Conservation (phyloP, 208 protist genomes). For the Wallacemonas sp. region DNA sequence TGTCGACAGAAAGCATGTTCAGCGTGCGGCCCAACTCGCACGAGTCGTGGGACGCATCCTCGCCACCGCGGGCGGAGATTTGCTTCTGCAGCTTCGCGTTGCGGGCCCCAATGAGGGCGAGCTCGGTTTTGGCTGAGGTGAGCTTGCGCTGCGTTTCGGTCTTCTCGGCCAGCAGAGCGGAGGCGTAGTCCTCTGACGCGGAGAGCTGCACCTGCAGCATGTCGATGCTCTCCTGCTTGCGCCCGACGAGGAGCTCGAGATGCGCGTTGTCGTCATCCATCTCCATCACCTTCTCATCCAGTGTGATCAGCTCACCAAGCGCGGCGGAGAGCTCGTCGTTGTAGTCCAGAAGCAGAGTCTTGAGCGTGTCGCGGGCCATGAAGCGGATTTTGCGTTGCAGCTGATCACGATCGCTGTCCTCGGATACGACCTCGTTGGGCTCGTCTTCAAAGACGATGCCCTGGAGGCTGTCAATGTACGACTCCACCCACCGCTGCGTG, state of each 20-base stretch:
- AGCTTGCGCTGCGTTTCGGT: conserved; percentile 41
- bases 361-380: conserved; percentile 27
- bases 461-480: conserved; percentile 8
- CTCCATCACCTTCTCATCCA: conserved; percentile 28
- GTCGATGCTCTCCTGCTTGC: conserved; percentile 38
- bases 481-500: neutral
- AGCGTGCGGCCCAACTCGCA: conserved; percentile 4
- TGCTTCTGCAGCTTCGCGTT: conserved; percentile 29
- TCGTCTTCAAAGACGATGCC: conserved; percentile 5
- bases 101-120: conserved; percentile 41
- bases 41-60: neutral
- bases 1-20: conserved; percentile 8
- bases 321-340: conserved; percentile 17
- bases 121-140: conserved; percentile 53
- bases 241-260: conserved; percentile 30
- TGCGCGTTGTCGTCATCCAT: conserved; percentile 29
- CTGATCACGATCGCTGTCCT: neutral
- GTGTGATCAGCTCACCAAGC: conserved; percentile 27
- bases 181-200: conserved; percentile 34
- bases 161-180: conserved; percentile 48
- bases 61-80: neutral
- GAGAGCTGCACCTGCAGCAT: conserved; percentile 38
- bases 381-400: conserved; percentile 4
- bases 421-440: neutral
- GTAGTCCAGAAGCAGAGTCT: conserved; percentile 26